Evolutionary conservation across 148 eudicot genomes (phyloP).

Genomic region (Silene latifolia): DNA sequence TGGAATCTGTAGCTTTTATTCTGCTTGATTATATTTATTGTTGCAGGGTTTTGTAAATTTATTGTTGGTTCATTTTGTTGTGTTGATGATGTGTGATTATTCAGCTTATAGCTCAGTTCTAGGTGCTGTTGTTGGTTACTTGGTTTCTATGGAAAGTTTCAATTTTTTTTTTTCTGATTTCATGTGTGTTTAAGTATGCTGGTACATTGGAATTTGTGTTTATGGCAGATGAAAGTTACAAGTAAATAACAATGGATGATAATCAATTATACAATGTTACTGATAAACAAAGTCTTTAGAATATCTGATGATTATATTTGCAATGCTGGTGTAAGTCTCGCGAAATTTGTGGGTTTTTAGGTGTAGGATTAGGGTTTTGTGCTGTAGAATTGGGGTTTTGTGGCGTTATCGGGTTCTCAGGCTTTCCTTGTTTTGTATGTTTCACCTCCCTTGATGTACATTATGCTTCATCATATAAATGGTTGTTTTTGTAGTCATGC

Average conservation of each 20-base stretch:
- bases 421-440: not conserved
- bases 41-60: not conserved
- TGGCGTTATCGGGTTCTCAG: not conserved
- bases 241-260: not conserved
- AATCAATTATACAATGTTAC: not conserved
- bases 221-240: not conserved
- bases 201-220: not conserved
- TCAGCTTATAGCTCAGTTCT: not conserved
- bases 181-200: not conserved
- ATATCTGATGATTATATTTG: not conserved
- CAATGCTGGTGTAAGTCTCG: no score
- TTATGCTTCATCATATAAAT: not conserved
- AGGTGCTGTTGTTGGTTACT: not conserved
- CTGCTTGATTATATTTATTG: not conserved
- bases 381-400: not conserved
- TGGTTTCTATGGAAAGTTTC: not conserved
- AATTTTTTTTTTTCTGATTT: not conserved
- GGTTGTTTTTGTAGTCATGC: not conserved
- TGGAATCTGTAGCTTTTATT: not conserved
- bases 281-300: not conserved
- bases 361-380: not conserved
- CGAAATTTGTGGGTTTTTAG: no score
- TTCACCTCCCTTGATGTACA: not conserved
- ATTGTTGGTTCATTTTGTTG: not conserved
- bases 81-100: not conserved